Evolutionary conservation across 2,329 filamentous ascomycete species (phyloP), one percentile per base, ranked within the genome.

Genomic region (Trichoderma lentiforme): DNA sequence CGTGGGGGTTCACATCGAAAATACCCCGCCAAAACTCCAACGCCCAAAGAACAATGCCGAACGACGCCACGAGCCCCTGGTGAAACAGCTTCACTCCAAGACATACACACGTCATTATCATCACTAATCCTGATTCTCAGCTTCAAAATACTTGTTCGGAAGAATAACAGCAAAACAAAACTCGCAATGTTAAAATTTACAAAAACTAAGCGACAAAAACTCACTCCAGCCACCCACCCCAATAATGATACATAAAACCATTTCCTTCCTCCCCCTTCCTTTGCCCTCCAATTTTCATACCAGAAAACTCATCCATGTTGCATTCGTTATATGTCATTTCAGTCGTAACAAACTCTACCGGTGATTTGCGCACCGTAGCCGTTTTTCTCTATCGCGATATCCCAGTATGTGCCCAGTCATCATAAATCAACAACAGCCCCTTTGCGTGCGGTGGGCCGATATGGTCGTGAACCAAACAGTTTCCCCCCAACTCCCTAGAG

Each of bases 361-460:
- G 60, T 64, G 67, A 63, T 65, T 58, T 58, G 58, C 60, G 60
- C 66, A 60, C 67, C 68, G 62, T 70, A 32, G 56, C 71, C 56
- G 60, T 71, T 67, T 71, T 67, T 71, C 26, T 71, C 68, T 73
- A 73, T 73, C 68, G 61, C 68, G 32, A 68, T 68, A 51, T 68
- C 65, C 65, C 65, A 24, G 36, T 60, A 71, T 47, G 61, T 70
- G 69, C 71, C 71, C 56, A 66, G 51, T 70, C 68, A 36, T 70
- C 68, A 36, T 70, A 57, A 70, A 70, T 63, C 67, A 30, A 60
- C 65, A 60, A 21, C 43, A 53, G 47, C 47, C 34, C 24, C 39
- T 43, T 39, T 26, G 53, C 9, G 15, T 64, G 18, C 24, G 26
- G 34, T n/a, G 18, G 68, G 28, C 26, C 3, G 15, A 62, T 39